A percentile compares a stretch with the other conserved stretches of the same genome.
Conservation (phyloP, 2,329 filamentous ascomycete species). For the Fusarium austroafricanum region DNA sequence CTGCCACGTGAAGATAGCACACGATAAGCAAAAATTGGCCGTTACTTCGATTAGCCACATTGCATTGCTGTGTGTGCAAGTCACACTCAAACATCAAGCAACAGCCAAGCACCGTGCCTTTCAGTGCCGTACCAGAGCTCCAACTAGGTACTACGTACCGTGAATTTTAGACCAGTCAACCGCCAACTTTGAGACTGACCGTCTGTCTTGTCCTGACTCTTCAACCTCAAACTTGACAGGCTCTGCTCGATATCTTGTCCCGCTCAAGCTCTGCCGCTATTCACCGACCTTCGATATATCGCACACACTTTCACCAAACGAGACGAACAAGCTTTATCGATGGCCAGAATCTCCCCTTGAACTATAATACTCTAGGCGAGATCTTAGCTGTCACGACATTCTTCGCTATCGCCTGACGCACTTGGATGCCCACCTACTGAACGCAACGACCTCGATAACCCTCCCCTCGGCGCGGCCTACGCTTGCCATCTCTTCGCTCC, state of each 20-base stretch:
- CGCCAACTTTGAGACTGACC: constrained; percentile 23
- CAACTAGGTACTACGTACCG: constrained; percentile 18
- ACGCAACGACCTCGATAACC: constrained; percentile 24
- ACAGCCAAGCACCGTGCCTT: constrained; percentile 13
- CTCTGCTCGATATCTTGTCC: constrained; percentile 9
- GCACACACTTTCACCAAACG: constrained; percentile 31
- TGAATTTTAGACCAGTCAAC: constrained; percentile 25
- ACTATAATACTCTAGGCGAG: constrained; percentile 13
- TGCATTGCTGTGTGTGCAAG: constrained; percentile 42
- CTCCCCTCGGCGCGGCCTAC: constrained; percentile 45
- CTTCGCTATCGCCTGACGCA: constrained; percentile 23
- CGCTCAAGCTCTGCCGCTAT: constrained; percentile 18
- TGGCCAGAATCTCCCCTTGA: constrained; percentile 36
- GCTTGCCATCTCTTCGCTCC: constrained; percentile 51
- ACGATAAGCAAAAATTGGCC: constrained; percentile 45
- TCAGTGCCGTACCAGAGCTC: constrained; percentile 5
- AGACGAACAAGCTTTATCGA: constrained; percentile 34
- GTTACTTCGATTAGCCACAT: constrained; percentile 46
- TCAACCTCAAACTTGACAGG: constrained; percentile 4
- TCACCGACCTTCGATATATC: constrained; percentile 32
- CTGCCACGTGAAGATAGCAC: constrained; percentile 46
- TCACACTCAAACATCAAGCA: constrained; percentile 42
- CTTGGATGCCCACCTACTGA: constrained; percentile 36
- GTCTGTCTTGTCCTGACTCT: constrained; percentile 15
- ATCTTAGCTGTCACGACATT: constrained; percentile 20